A percentile compares a stretch with the other conserved stretches of the same genome.
phyloP scores from a whole-genome alignment of 2,329 filamentous ascomycete species.

The Colletotrichum limetticola region DNA sequence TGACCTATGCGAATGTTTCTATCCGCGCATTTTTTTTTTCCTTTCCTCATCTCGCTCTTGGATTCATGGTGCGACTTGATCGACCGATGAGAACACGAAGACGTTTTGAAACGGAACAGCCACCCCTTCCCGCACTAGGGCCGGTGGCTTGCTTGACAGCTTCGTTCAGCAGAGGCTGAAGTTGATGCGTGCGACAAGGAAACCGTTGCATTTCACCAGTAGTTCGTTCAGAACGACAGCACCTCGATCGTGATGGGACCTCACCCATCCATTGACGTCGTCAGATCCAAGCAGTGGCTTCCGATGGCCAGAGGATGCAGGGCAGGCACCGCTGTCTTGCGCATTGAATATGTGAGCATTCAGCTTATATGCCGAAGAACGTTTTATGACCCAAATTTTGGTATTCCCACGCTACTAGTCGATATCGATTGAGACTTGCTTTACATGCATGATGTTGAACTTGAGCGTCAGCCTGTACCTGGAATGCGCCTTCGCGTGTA shows the following conservation, averaged over 20 bases:
- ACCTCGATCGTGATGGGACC: slow-evolving; percentile 11
- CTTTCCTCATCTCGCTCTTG: background rate
- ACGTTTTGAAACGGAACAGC: slow-evolving; percentile 21
- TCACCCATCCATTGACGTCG: background rate
- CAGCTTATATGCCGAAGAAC: slow-evolving; percentile 17
- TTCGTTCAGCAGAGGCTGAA: background rate
- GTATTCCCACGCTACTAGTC: background rate
- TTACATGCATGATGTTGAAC: background rate
- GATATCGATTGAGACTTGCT: background rate
- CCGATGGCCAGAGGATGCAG: slow-evolving; percentile 7
- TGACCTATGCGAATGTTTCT: background rate
- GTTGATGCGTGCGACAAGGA: background rate
- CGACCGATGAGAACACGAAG: background rate
- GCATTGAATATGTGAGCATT: slow-evolving; percentile 1
- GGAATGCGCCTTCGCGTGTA: slow-evolving; percentile 18
- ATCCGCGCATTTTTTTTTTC: background rate
- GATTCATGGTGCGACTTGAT: slow-evolving; percentile 10
- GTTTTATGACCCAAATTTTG: slow-evolving; percentile 23
- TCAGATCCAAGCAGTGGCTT: slow-evolving; percentile 4
- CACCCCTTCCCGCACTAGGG: background rate
- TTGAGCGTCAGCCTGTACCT: slow-evolving; percentile 15
- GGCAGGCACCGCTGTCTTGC: background rate
- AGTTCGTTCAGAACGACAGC: background rate
- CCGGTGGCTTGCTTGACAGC: background rate
- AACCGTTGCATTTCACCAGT: background rate